phyloP scores from a whole-genome alignment of 169 alveolate genomes.

The Plasmodium falciparum region DNA sequence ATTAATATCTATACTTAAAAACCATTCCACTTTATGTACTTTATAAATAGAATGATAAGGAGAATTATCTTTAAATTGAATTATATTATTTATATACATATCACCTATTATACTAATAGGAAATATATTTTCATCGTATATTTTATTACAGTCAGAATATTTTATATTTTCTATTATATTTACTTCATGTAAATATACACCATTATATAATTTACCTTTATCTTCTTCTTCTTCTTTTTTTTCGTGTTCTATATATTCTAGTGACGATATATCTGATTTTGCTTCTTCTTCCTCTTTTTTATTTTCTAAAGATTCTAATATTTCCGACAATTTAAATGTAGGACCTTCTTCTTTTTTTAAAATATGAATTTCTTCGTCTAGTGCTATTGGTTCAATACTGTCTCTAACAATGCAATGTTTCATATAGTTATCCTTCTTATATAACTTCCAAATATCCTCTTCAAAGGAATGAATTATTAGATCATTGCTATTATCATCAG shows the following conservation, averaged over 20 bases:
- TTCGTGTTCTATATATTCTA: slow-evolving; percentile 40
- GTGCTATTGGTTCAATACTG: slow-evolving; percentile 58
- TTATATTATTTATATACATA: slow-evolving; percentile 28
- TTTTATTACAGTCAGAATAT: slow-evolving; percentile 3
- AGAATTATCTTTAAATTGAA: slow-evolving; percentile 54
- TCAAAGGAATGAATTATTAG: slow-evolving; percentile 3
- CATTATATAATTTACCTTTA: slow-evolving; percentile 23
- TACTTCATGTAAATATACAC: slow-evolving; percentile 60
- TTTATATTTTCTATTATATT: slow-evolving; percentile 46
- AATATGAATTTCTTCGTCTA: slow-evolving; percentile 71
- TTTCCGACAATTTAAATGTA: slow-evolving; percentile 54
- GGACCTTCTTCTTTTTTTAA: slow-evolving; percentile 31
- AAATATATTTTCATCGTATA: slow-evolving; percentile 7
- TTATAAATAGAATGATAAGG: slow-evolving; percentile 24
- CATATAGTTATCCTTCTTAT: slow-evolving; percentile 66
- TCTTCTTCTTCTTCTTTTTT: slow-evolving; percentile 22
- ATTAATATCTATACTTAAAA: slow-evolving; percentile 64
- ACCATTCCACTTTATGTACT: slow-evolving; percentile 69
- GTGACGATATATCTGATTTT: slow-evolving; percentile 16
- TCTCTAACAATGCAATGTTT: slow-evolving; percentile 60
- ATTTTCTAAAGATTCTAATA: slow-evolving; percentile 49
- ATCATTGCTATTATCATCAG: slow-evolving; percentile 3
- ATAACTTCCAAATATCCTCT: slow-evolving; percentile 23
- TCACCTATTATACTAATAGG: slow-evolving; percentile 64
- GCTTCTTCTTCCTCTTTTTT: slow-evolving; percentile 35